Evolutionary conservation across 1,139 yeast species (phyloP).

Genomic region (Geotrichum phurueaensis): DNA sequence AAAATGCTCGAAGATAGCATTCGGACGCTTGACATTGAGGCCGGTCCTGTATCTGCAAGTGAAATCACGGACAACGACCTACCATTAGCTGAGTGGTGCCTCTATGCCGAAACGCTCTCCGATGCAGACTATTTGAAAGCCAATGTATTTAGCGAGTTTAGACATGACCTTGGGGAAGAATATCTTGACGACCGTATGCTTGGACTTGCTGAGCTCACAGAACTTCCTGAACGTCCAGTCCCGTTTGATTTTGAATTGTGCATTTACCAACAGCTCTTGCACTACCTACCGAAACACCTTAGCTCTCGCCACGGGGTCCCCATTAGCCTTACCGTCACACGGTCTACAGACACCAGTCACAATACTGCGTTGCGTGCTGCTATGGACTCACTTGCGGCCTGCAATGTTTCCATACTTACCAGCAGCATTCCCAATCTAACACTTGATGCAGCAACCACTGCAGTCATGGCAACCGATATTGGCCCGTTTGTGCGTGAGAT

Average conservation of each 20-base stretch:
- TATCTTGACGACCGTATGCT: constrained; percentile 16
- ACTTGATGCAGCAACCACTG: constrained; percentile 20
- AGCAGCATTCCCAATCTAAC: not conserved
- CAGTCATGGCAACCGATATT: constrained; percentile 24
- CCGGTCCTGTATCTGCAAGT: not conserved
- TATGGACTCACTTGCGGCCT: not conserved
- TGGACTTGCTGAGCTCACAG: constrained; percentile 17
- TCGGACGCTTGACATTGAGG: not conserved
- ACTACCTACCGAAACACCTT: not conserved
- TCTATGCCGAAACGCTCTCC: constrained; percentile 16
- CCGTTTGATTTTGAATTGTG: constrained; percentile 22
- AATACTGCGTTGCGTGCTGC: not conserved
- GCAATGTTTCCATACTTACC: not conserved
- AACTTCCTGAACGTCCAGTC: constrained; percentile 14
- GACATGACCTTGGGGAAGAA: constrained; percentile 9
- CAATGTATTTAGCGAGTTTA: constrained; percentile 17
- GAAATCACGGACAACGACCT: not conserved
- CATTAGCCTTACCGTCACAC: not conserved
- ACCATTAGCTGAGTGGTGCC: not conserved
- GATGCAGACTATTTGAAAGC: constrained; percentile 22
- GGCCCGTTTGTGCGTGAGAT: constrained; percentile 30
- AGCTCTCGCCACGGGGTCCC: not conserved
- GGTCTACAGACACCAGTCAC: not conserved
- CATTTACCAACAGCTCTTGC: constrained; percentile 9
- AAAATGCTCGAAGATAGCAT: not conserved